Percentiles rank a stretch among this genome's conserved stretches.
These are phyloP conservation scores for Thelonectria rubi DNA, from an alignment of 2,329 filamentous ascomycete genomes.

Conservation along the genomic window DNA sequence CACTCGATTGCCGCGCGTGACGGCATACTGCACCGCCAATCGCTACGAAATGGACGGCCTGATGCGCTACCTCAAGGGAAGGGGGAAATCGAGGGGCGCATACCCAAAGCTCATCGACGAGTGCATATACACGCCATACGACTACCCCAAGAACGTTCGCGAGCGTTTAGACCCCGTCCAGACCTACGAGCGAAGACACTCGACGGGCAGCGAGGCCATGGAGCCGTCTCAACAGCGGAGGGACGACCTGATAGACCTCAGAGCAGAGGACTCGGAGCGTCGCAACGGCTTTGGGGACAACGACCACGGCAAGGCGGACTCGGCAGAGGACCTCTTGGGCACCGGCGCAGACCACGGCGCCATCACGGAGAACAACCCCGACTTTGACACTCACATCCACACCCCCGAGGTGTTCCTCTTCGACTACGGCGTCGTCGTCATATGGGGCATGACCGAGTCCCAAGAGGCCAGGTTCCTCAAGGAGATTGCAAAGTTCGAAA, in stretches of 20 bases:
- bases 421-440: slow-evolving; percentile 95
- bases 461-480: slow-evolving; percentile 93
- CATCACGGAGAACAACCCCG: slow-evolving; percentile 61
- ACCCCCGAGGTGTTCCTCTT: slow-evolving; percentile 96
- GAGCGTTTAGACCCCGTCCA: slow-evolving; percentile 50
- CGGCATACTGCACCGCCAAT: slow-evolving; percentile 95
- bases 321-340: slow-evolving; percentile 48
- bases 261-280: slow-evolving; percentile 49
- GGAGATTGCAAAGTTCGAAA: slow-evolving; percentile 93
- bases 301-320: slow-evolving; percentile 36
- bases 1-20: slow-evolving; percentile 86
- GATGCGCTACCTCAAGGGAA: slow-evolving; percentile 89
- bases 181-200: slow-evolving; percentile 74
- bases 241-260: slow-evolving; percentile 72
- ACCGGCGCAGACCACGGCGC: slow-evolving; percentile 48
- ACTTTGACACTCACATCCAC: slow-evolving; percentile 89
- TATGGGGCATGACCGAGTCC: slow-evolving; percentile 95
- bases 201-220: slow-evolving; percentile 72
- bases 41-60: slow-evolving; percentile 90
- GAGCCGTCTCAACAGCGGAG: slow-evolving; percentile 52
- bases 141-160: slow-evolving; percentile 66
- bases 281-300: slow-evolving; percentile 44
- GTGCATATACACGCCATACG: slow-evolving; percentile 95
- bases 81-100: slow-evolving; percentile 78
- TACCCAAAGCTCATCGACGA: slow-evolving; percentile 95